Percentiles rank a stretch among this genome's conserved stretches.
Evolutionary conservation across 495 filamentous ascomycete genomes (phyloP).

Genomic region (Geoglossum glabrum): DNA sequence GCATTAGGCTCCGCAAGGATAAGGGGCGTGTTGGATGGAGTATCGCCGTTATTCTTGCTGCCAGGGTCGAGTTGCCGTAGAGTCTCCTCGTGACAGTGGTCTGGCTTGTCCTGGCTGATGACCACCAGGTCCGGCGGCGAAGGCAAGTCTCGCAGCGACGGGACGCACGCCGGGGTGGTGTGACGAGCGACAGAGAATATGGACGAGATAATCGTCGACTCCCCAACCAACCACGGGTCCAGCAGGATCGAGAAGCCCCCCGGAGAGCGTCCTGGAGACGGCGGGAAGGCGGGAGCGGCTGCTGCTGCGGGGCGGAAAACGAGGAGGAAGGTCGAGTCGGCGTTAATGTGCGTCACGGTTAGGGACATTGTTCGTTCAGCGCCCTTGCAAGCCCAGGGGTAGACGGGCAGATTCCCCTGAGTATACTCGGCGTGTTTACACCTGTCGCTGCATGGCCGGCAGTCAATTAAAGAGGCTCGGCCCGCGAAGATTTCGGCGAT

Average conservation of each 20-base stretch:
- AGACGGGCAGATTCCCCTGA: not conserved
- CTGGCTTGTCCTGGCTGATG: conserved; percentile 47
- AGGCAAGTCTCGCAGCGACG: conserved; percentile 36
- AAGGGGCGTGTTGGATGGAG: conserved; percentile 25
- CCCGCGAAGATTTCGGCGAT: no score
- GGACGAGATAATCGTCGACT: conserved; percentile 37
- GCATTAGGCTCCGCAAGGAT: conserved; percentile 46
- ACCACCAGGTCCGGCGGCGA: conserved; percentile 40
- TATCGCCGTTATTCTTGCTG: not conserved
- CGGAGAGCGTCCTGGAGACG: conserved; percentile 15
- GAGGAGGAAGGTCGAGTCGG: conserved; percentile 49
- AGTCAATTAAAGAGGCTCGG: not conserved
- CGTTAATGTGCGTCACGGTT: conserved; percentile 44
- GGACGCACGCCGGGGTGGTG: conserved; percentile 31
- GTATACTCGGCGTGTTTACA: not conserved
- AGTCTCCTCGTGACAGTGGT: conserved; percentile 51
- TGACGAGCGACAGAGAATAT: conserved; percentile 38
- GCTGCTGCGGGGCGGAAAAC: conserved; percentile 32
- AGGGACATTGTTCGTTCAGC: conserved; percentile 32
- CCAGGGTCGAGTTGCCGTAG: conserved; percentile 36
- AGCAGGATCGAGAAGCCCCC: conserved; percentile 43
- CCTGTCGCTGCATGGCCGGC: not conserved
- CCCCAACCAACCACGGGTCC: conserved; percentile 50
- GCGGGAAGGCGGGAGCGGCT: conserved; percentile 16
- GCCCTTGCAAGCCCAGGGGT: not conserved